Evolutionary conservation across 192 early-diverging fungal genomes (phyloP), one percentile per base, ranked within the genome.

Genomic region (Coemansia sp.): DNA sequence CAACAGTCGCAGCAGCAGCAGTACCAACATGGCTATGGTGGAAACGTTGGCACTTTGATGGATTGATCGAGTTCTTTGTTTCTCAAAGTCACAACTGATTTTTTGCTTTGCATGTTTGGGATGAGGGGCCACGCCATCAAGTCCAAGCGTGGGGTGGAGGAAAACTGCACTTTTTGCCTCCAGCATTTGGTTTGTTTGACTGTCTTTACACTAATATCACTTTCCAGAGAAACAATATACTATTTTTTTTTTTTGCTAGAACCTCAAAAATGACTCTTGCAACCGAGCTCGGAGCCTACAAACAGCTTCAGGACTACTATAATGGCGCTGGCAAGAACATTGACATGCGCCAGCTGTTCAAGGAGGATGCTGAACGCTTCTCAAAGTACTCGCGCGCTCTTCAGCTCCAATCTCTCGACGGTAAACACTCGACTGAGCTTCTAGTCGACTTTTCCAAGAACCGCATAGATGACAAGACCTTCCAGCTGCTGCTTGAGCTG

Each of bases 401-500:
- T 73, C 48, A 84, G 49, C 77, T 80, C 48, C 49, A 62, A 49
- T 77, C 83, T 6, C 63, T 81, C 25, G 73, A 73, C 56, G 79
- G 69, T 58, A 82, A 87, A 60, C 71, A 84, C 53, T 87, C 69
- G 48, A 74, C 77, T 5, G 74, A 83, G 73, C 60, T 99, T 49
- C 82, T 98, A 51, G 78, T 98, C 56, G 97, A 99, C 79, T 96
- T 89, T 71, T 98, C 96, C 67, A 99, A 99, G 87, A 97, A 99
- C 85, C 84, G 90, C 62, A 81, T 98, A 55, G 90, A 84, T 27
- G 81, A 93, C 47, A 90, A 92, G 53, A 94, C 92, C 34, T 79
- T 96, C 57, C 62, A 83, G 50, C 80, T 93, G 56, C 85, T 99
- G 54, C 76, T 98, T 27, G 84, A 87, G 41, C 83, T 99, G 48